Percentiles rank a stretch among this genome's conserved stretches.
These are phyloP conservation scores for Paramecium pentaurelia DNA, from an alignment of 73 alveolate species.

Conservation along the genomic window DNA sequence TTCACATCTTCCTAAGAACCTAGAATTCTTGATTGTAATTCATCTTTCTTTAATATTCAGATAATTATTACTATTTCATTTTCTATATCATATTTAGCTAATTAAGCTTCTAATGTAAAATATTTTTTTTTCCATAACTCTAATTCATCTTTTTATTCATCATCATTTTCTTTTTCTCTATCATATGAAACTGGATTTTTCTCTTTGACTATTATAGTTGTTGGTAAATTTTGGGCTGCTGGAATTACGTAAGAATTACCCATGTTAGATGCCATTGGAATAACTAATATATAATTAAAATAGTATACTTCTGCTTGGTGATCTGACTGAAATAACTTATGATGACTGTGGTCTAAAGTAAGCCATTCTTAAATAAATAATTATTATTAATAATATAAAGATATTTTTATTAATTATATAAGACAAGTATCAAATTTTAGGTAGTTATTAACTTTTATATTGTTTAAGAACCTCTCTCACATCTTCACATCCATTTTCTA, in stretches of 20 bases:
- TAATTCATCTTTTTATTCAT: not conserved
- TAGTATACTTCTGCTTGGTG: not conserved
- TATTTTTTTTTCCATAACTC: constrained; percentile 29
- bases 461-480: constrained; percentile 87
- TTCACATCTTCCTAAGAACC: constrained; percentile 5
- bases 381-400: not conserved
- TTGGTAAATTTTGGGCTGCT: not conserved
- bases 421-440: not conserved
- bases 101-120: not conserved
- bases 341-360: not conserved
- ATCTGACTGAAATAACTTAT: not conserved
- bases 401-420: not conserved
- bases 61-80: not conserved
- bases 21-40: not conserved
- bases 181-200: not conserved
- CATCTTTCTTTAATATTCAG: not conserved
- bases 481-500: constrained; percentile 82
- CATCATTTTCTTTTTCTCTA: not conserved
- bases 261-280: not conserved
- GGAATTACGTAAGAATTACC: not conserved
- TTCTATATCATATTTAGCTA: constrained; percentile 17
- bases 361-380: not conserved
- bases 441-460: not conserved
- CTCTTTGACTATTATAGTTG: not conserved
- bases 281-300: not conserved